Evolutionary conservation across 1,284 basidiomycete genomes (phyloP), one percentile per base, ranked within the genome.

Genomic region (Hemileia vastatrix): DNA sequence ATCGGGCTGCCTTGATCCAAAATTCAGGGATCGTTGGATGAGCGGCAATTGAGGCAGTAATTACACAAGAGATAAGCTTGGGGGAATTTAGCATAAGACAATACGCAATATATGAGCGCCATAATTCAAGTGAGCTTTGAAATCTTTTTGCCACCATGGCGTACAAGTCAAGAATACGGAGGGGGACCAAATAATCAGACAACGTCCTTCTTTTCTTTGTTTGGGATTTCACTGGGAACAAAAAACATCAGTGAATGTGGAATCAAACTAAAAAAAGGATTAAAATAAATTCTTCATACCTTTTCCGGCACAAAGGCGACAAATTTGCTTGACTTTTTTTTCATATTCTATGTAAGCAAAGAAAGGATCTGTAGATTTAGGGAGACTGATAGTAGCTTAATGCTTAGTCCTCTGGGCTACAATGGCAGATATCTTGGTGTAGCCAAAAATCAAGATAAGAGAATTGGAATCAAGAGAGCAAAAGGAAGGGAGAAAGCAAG

Each of bases 121-220:
- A 72, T 18, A 74, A 64, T 13, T 52, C 36, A 49, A 68, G 57
- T 6, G 69, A 70, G 45, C 67, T 64, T 21, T 70, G 72, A 53
- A 70, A 68, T 1, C 72, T 66, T n/a, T 69, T 71, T 1, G 67
- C 67, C n/a, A 68, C 60, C 24, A 66, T 60, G 3, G 67, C 64
- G 55, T 72, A 70, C 11, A 74, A 68, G 43, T 69, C 69, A 9
- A 71, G 69, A 54, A 74, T 68, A 61, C 72, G 72, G 8, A 68
- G 70, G 13, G 70, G 54, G 60, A 74, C 71, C 23, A 70, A 72
- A 58, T 72, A 69, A 65, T 72, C 71, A 31, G 71, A 72, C 21
- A 72, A 63, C 4, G 69, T 67, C 23, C 65, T n/a, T n/a, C n/a
- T n/a, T n/a, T n/a, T n/a, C n/a, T n/a, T n/a, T n/a, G n/a, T n/a